These are phyloP conservation scores for Fusarium newnesense DNA, from an alignment of 2,329 filamentous ascomycete species.

Conservation along the genomic window DNA sequence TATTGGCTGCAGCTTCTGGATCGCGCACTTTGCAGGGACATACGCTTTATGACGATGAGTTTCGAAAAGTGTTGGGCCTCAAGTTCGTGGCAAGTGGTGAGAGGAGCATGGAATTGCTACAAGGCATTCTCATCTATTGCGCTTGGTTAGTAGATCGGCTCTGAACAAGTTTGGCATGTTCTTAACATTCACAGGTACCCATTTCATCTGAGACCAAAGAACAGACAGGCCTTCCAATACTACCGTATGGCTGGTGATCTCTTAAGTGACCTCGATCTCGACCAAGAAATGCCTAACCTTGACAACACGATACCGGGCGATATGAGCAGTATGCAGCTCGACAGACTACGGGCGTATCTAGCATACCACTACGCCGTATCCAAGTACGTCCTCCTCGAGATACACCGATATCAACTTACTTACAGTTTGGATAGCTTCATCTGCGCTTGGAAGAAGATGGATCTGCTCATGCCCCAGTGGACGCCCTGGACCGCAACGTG, in stretches of 20 bases:
- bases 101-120: constrained; percentile 65
- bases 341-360: constrained; percentile 58
- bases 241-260: constrained; percentile 63
- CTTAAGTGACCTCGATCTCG: constrained; percentile 60
- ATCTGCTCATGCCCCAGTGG: constrained; percentile 47
- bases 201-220: constrained; percentile 63
- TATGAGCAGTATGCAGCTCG: constrained; percentile 46
- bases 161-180: background rate
- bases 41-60: constrained; percentile 66
- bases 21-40: constrained; percentile 62
- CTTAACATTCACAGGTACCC: constrained; percentile 57
- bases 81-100: constrained; percentile 68
- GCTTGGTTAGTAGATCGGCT: constrained; percentile 57
- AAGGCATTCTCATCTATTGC: constrained; percentile 67
- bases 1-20: constrained; percentile 62
- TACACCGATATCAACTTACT: background rate
- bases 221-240: constrained; percentile 61
- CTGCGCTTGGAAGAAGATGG: constrained; percentile 52
- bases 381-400: constrained; percentile 47
- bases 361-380: constrained; percentile 57
- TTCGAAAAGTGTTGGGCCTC: constrained; percentile 65
- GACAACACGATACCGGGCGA: background rate
- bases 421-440: constrained; percentile 48
- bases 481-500: constrained; percentile 57
- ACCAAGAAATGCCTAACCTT: constrained; percentile 49